These are phyloP conservation scores for Apostasia ramifera DNA, from an alignment of 106 monocot species.

Conservation along the genomic window DNA sequence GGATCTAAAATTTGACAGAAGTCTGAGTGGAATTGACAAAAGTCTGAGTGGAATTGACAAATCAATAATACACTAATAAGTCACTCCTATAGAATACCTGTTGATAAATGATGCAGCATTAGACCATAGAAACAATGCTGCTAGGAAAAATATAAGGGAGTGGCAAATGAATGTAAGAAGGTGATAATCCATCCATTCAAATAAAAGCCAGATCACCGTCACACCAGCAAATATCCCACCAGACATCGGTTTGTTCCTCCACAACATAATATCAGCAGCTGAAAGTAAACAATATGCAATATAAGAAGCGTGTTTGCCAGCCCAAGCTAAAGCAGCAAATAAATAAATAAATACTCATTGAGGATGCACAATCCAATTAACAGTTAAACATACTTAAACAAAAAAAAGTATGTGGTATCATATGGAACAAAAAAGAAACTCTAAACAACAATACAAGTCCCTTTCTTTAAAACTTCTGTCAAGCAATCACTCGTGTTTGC, in stretches of 20 bases:
- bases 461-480: too few species aligned
- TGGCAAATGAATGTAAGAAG: constrained; percentile 58
- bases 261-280: constrained; percentile 63
- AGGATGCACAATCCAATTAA: too few species aligned
- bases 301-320: too few species aligned
- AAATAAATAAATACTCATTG: too few species aligned
- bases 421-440: too few species aligned
- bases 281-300: constrained; percentile 9
- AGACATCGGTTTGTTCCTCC: constrained; percentile 67
- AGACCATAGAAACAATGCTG: constrained; percentile 56
- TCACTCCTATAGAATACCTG: constrained; percentile 14
- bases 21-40: neutral
- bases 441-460: too few species aligned
- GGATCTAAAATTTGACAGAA: neutral
- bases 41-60: neutral
- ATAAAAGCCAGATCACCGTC: constrained; percentile 67
- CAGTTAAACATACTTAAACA: too few species aligned
- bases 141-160: constrained; percentile 42
- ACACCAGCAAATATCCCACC: constrained; percentile 45
- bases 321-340: too few species aligned
- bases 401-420: too few species aligned
- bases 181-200: constrained; percentile 68
- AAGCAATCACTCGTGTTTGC: too few species aligned
- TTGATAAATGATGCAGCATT: constrained; percentile 51
- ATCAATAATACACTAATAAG: neutral